Conservation (phyloP, 305 asterid species). For the Withania somnifera region DNA sequence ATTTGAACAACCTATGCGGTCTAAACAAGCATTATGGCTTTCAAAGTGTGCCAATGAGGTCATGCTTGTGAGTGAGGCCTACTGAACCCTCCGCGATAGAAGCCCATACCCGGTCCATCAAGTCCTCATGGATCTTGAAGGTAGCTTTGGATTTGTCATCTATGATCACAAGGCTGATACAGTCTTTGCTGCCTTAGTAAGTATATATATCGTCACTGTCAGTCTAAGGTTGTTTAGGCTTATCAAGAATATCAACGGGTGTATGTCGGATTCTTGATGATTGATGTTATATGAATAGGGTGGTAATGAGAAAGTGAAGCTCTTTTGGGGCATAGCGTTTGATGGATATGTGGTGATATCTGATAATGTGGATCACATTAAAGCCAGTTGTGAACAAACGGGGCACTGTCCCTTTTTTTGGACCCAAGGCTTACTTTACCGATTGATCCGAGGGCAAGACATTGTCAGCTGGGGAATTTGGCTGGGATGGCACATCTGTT, state of each 20-base stretch:
- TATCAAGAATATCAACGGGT: no score
- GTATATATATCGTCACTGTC: background rate
- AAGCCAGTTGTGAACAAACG: conserved; percentile 75
- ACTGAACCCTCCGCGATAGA: conserved; percentile 76
- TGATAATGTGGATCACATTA: conserved; percentile 49
- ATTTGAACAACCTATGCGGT: conserved; percentile 47
- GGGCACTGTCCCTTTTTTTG: no score
- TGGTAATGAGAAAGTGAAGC: conserved; percentile 51
- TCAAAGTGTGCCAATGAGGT: conserved; percentile 66
- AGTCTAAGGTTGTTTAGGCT: no score
- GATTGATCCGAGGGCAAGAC: no score
- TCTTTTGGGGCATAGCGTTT: conserved; percentile 74
- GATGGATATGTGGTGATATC: conserved; percentile 82
- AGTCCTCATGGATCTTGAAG: conserved; percentile 80
- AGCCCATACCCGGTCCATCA: conserved; percentile 90
- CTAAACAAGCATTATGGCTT: conserved; percentile 74
- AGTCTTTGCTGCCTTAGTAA: conserved; percentile 50
- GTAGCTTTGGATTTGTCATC: conserved; percentile 80
- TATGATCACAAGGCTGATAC: conserved; percentile 67
- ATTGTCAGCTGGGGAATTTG: no score
- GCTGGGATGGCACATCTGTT: no score
- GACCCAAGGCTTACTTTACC: no score
- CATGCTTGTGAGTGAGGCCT: conserved; percentile 61
- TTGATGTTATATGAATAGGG: no score
- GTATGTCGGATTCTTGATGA: no score